Evolutionary conservation across 2,329 filamentous ascomycete genomes (phyloP), one percentile per base, ranked within the genome.

Genomic region (Grosmannia huntii): DNA sequence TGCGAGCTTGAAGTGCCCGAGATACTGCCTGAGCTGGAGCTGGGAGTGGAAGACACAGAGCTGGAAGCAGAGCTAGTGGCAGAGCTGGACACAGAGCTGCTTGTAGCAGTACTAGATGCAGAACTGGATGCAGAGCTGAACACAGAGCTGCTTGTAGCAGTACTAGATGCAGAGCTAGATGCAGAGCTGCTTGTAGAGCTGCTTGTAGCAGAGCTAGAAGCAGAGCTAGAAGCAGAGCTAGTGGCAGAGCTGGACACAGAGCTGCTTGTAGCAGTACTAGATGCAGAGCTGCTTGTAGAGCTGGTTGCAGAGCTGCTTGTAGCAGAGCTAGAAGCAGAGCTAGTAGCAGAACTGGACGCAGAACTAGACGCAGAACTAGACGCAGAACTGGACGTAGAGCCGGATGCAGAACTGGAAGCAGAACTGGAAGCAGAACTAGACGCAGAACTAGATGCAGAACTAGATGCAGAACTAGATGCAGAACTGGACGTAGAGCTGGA

Each of bases 61-160:
- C 28, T 53, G 2, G 50, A 33, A 10, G 27, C 28, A 21, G 50
- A 53, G 50, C 50, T 53, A n/a, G n/a, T n/a, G n/a, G 12, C 41
- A n/a, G 41, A 46, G 19, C n/a, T 48, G 1, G 44, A 27, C 5
- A 10, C 33, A 25, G 25, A n/a, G 49, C 48, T 50, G 21, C 33
- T 56, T n/a, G 53, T 55, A 12, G 49, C 23, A 3, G 57, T 56
- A 21, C n/a, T 52, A 2, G 59, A 50, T 10, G 25, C 41, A 52
- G 54, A 55, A 21, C 28, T 55, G 16, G 52, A 57, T 4, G 59
- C 50, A 55, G 54, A 57, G 28, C 28, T 55, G 23, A 48, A 57
- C 14, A 36, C 27, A 10, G 53, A 52, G 36, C 19, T 51, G 36
- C 54, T 28, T 21, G 44, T 44, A 19, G 27, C 46, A 14, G 55